A percentile compares a stretch with the other conserved stretches of the same genome.
These are phyloP conservation scores for Elaeis oleifera DNA, from an alignment of 202 grass and related monocot genomes.

Conservation along the genomic window DNA sequence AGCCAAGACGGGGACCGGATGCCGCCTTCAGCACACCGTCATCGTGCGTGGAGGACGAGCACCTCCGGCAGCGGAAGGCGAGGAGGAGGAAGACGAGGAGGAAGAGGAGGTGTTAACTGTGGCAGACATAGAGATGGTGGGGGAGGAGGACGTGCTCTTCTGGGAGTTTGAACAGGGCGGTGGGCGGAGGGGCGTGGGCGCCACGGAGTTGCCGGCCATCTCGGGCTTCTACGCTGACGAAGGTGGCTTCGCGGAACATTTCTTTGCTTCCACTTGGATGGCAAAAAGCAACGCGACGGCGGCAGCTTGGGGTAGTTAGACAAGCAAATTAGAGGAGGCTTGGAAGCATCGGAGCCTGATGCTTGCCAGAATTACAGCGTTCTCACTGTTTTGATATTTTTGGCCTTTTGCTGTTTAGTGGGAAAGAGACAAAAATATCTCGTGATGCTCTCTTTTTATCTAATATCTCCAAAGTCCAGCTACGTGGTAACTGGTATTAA, in stretches of 20 bases:
- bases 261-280: conserved; percentile 8
- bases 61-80: conserved; percentile 20
- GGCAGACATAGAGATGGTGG: conserved; percentile 9
- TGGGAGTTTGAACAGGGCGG: not conserved
- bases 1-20: not conserved
- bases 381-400: too few species aligned
- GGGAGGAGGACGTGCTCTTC: conserved; percentile 19
- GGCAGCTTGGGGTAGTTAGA: not conserved
- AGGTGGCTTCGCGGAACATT: not conserved
- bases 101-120: conserved; percentile 1
- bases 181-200: not conserved
- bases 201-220: not conserved
- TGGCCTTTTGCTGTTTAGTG: too few species aligned
- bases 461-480: too few species aligned
- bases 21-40: too few species aligned
- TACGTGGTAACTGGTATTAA: too few species aligned
- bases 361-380: too few species aligned
- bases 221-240: conserved; percentile 2
- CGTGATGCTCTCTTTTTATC: too few species aligned
- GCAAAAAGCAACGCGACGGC: not conserved
- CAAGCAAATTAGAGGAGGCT: too few species aligned
- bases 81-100: conserved; percentile 5
- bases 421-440: too few species aligned
- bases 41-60: conserved; percentile 25
- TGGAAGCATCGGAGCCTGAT: too few species aligned